Base-by-base conservation (phyloP, 805 yeast genomes). In the Hagleromyces aurorensis region DNA sequence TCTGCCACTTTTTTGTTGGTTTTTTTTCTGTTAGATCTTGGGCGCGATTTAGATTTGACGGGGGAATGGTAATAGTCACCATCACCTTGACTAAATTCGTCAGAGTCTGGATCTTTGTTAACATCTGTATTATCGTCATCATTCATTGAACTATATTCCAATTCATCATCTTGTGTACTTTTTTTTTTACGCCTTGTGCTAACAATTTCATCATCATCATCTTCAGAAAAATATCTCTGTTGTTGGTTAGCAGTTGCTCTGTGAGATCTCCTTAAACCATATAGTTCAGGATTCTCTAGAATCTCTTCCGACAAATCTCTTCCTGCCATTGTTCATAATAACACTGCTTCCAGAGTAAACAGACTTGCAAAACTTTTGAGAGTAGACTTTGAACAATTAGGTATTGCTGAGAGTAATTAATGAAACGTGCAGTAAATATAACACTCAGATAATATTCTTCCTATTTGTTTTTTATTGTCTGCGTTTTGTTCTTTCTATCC, bases 181-280 rank as follows among this genome's bases (percentile, higher is more conserved):
- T 37, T 53, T 16, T 37, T 43, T n/a, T 48, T 38, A 12, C 48
- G 33, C 23, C 42, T 39, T 8, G 41, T 27, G 14, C 36, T 33
- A 13, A 27, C 29, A 8, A 41, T 47, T 13, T 48, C 55, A 12
- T 46, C 53, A 5, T 44, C 48, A 16, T 36, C 29, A 25, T 47
- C 48, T 13, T 48, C 49, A 12, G 40, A 37, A 29, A 39, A 34
- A 43, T 40, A 27, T 34, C 37, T 28, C 35, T 43, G 33, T 19
- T 46, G 57, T 12, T 62, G 61, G 25, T 46, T 47, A 3, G 58
- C 43, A 36, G 75, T 64, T 7, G 78, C 73, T 46, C 91, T 64
- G 23, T 75, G 75, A 4, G 87, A 78, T 42, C 93, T 68, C 57
- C 94, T 71, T 32, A 82, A 63, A 2, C 94, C 94, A 44, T 82